These are phyloP conservation scores for Fusarium protoensiforme DNA, from an alignment of 2,329 filamentous ascomycete genomes.

Conservation along the genomic window DNA sequence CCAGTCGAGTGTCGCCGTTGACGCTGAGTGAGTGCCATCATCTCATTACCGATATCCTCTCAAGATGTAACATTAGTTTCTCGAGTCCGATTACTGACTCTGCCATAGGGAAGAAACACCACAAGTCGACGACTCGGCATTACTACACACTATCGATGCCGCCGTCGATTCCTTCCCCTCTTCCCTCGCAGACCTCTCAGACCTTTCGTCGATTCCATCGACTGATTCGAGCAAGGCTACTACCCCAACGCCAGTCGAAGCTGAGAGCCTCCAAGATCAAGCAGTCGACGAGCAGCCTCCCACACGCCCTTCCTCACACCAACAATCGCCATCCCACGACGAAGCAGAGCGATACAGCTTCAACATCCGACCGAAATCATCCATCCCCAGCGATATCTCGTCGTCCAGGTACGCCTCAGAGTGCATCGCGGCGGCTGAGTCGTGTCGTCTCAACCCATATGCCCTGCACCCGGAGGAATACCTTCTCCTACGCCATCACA, in stretches of 20 bases:
- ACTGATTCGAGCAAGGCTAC: conserved; percentile 72
- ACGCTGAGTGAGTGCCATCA: conserved; percentile 43
- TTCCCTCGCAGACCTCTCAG: conserved; percentile 67
- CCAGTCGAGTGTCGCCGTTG: conserved; percentile 32
- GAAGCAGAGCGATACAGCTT: conserved; percentile 55
- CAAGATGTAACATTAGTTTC: neutral
- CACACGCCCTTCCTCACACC: conserved; percentile 23
- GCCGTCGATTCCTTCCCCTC: conserved; percentile 60
- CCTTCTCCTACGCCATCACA: conserved; percentile 78
- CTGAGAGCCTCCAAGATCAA: conserved; percentile 43
- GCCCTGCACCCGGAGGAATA: conserved; percentile 89
- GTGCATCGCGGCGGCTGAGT: conserved; percentile 89
- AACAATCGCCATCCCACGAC: conserved; percentile 42
- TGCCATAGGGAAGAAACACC: conserved; percentile 33
- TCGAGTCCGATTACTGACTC: conserved; percentile 19
- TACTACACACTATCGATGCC: conserved; percentile 32
- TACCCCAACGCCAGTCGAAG: conserved; percentile 69
- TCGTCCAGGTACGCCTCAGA: conserved; percentile 87
- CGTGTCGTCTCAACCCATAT: conserved; percentile 90
- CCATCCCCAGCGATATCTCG: conserved; percentile 81
- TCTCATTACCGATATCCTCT: neutral
- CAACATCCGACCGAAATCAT: conserved; percentile 79
- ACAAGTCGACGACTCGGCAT: conserved; percentile 28
- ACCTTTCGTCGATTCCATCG: conserved; percentile 65
- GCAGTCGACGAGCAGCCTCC: conserved; percentile 26